Evolutionary conservation across 2,329 filamentous ascomycete species (phyloP).

Genomic region (Diaporthe amygdali): DNA sequence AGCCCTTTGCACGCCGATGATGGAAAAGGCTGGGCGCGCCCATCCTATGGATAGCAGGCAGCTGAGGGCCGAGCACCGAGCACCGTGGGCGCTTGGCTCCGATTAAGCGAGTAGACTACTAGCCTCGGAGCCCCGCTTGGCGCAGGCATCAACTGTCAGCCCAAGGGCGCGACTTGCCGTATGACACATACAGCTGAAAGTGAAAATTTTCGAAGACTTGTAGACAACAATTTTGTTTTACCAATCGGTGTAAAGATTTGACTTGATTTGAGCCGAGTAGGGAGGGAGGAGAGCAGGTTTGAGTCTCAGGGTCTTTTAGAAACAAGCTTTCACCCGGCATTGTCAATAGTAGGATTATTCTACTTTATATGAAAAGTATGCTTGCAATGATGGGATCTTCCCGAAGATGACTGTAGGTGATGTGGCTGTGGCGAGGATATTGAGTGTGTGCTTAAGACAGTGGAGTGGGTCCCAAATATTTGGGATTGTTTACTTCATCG

Average conservation of each 20-base stretch:
- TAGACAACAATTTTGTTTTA: too few species aligned
- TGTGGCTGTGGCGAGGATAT: fast-evolving
- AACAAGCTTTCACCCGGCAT: not conserved
- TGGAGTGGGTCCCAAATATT: too few species aligned
- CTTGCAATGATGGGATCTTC: not conserved
- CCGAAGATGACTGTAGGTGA: too few species aligned
- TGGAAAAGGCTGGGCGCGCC: not conserved
- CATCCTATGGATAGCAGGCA: not conserved
- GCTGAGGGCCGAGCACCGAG: not conserved
- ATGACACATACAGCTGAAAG: not conserved
- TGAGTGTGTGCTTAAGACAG: too few species aligned
- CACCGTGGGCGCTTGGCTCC: not conserved
- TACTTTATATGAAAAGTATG: not conserved
- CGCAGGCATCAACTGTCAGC: not conserved
- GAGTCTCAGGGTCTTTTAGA: not conserved
- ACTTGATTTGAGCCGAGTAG: not conserved
- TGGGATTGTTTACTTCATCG: too few species aligned
- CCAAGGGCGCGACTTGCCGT: not conserved
- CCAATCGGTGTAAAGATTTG: not conserved
- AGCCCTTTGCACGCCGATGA: not conserved
- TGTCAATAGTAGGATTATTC: not conserved
- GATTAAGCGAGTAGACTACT: not conserved
- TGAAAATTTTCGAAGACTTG: not conserved
- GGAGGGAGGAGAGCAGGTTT: too few species aligned
- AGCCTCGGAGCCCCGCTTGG: not conserved